A percentile compares a stretch with the other conserved stretches of the same genome.
Conservation (phyloP, 768 basidiomycete species). For the Lactifluus rugatus region DNA sequence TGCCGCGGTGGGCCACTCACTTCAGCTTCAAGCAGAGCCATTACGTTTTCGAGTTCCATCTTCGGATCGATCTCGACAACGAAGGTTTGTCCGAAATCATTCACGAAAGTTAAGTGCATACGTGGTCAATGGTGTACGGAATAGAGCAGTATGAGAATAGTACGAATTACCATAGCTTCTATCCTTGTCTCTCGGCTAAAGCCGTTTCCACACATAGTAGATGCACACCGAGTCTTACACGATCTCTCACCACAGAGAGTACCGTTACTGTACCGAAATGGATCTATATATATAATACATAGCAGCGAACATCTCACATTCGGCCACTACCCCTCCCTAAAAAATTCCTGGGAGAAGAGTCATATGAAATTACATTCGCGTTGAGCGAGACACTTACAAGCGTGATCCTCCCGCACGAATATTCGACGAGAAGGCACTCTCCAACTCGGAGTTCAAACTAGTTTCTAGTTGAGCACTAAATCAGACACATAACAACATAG, state of each 20-base stretch:
- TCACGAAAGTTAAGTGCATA: slow-evolving; percentile 69
- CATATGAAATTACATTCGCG: background rate
- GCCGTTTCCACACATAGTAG: background rate
- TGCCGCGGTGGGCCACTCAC: slow-evolving; percentile 37
- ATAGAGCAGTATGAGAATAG: background rate
- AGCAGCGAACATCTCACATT: background rate
- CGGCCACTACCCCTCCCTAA: slow-evolving; percentile 13
- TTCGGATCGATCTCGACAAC: slow-evolving; percentile 76
- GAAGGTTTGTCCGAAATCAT: slow-evolving; percentile 54
- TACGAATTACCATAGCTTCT: too few species aligned
- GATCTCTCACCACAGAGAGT: too few species aligned
- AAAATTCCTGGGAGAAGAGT: slow-evolving; percentile 19
- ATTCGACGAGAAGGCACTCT: slow-evolving; percentile 73
- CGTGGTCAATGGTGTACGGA: background rate
- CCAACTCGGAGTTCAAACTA: slow-evolving; percentile 67
- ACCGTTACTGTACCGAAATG: too few species aligned
- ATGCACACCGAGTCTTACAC: too few species aligned
- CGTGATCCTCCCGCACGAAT: slow-evolving; percentile 56
- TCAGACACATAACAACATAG: background rate
- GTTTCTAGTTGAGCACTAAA: slow-evolving; percentile 36
- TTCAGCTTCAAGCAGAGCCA: slow-evolving; percentile 92
- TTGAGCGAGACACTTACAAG: slow-evolving; percentile 41
- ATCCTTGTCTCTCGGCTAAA: background rate
- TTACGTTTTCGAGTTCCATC: slow-evolving; percentile 89
- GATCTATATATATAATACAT: too few species aligned